These are phyloP conservation scores for Conticribra guillardii DNA, from an alignment of 108 stramenopile species.

Conservation along the genomic window DNA sequence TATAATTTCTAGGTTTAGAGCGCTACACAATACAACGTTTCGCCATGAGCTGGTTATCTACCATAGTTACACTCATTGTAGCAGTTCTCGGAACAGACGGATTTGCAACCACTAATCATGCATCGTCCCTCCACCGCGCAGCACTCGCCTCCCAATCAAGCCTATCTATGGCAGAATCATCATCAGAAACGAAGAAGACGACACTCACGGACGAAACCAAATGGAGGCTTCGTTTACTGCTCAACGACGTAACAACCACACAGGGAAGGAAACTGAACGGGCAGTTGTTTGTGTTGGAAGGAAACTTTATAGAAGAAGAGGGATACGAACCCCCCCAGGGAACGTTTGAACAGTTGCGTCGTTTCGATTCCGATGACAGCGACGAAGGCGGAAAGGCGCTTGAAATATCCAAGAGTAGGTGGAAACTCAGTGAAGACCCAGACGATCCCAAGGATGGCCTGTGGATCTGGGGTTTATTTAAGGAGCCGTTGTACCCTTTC, in stretches of 20 bases:
- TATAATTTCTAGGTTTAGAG: too few species aligned
- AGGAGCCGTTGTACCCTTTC: constrained; percentile 91
- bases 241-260: constrained; percentile 65
- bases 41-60: too few species aligned
- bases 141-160: not conserved
- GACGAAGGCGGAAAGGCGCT: constrained; percentile 25
- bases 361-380: not conserved
- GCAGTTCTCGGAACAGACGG: not conserved
- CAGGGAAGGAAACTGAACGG: constrained; percentile 66
- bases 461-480: constrained; percentile 93
- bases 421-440: constrained; percentile 87
- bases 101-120: not conserved
- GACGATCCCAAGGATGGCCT: constrained; percentile 86
- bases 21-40: too few species aligned
- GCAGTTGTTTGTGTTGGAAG: constrained; percentile 60
- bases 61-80: not conserved
- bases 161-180: constrained; percentile 9
- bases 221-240: constrained; percentile 73
- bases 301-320: constrained; percentile 79
- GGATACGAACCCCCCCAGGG: constrained; percentile 92
- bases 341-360: constrained; percentile 13
- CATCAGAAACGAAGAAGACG: constrained; percentile 27
- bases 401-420: constrained; percentile 60
- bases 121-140: not conserved
- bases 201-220: constrained; percentile 81